phyloP scores from a whole-genome alignment of 352 stramenopile genomes.

The Globisporangium emineosum region DNA sequence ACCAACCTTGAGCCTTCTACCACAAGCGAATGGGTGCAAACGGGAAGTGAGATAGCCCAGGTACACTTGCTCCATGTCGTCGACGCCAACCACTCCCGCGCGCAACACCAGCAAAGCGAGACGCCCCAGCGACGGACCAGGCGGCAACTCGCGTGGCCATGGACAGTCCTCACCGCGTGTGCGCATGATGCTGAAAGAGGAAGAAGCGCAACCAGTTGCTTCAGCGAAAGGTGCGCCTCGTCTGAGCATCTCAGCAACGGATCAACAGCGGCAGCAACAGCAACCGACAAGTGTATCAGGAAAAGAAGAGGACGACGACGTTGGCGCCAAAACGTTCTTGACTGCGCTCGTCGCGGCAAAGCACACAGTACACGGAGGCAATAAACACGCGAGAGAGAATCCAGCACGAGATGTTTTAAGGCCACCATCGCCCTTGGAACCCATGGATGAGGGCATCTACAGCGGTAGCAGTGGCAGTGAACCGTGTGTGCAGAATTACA shows the following conservation, averaged over 20 bases:
- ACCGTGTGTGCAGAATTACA: slow-evolving; percentile 48
- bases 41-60: not conserved
- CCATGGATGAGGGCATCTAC: slow-evolving; percentile 26
- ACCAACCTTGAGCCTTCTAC: not conserved
- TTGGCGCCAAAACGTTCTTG: slow-evolving; percentile 37
- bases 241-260: not conserved
- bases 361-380: not conserved
- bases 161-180: slow-evolving; percentile 21
- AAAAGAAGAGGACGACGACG: not conserved
- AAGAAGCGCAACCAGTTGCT: slow-evolving; percentile 10
- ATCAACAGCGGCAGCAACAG: slow-evolving; percentile 4
- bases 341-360: slow-evolving; percentile 37
- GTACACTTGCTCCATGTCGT: not conserved
- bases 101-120: slow-evolving; percentile 19
- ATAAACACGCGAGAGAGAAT: not conserved
- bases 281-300: not conserved
- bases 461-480: slow-evolving; percentile 17
- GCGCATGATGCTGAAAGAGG: slow-evolving; percentile 19
- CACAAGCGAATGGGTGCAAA: not conserved
- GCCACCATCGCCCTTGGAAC: slow-evolving; percentile 61
- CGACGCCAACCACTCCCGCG: slow-evolving; percentile 1
- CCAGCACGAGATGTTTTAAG: slow-evolving; percentile 20
- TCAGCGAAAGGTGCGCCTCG: not conserved
- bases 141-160: not conserved
- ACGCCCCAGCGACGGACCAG: slow-evolving; percentile 21